Evolutionary conservation across 768 basidiomycete species (phyloP), one percentile per base, ranked within the genome.

Genomic region (Pleurotus pulmonarius): DNA sequence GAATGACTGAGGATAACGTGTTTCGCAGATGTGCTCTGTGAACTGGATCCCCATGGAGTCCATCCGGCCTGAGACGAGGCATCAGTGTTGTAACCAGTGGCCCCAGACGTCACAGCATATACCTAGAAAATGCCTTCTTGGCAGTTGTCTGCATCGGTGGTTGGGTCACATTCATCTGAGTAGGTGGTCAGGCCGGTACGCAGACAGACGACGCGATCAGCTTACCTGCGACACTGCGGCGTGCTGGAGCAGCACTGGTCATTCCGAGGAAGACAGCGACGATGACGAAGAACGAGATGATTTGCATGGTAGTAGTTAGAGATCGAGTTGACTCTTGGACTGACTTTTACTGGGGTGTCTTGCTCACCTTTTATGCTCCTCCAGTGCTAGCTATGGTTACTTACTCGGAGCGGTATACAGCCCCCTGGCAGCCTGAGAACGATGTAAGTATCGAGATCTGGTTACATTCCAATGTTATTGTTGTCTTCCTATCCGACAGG

Each of bases 381-480:
- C 29, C 38, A n/a, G 51, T 13, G n/a, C 24, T 38, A n/a, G 20
- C 39, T 40, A 34, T 34, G 29, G 11, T 34, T 34, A 34, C 29
- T 34, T 34, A 9, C 29, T 34, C 29, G 9, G 29, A 34, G 29
- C 29, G 11, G 29, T 34, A 34, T 34, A 11, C 29, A 34, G 29
- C 29, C 26, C 16, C 38, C 13, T 24, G 9, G 46, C 22, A 49
- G 16, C 48, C 38, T 49, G 48, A 22, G 48, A 49, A 49, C 38
- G 48, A 26, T 34, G 38, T 34, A 24, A 34, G 39, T 29, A 53
- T 53, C 51, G 18, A 53, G 51, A 53, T 53, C 39, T 49, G 48
- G 48, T 48, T n/a, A 47, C 20, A 25, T 25, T 47, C 24, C 15
- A 49, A 34, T 26, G 48, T n/a, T 49, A 22, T n/a, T 51, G 37